phyloP scores from a whole-genome alignment of 257 asterid genomes.

The Anisodus tanguticus region DNA sequence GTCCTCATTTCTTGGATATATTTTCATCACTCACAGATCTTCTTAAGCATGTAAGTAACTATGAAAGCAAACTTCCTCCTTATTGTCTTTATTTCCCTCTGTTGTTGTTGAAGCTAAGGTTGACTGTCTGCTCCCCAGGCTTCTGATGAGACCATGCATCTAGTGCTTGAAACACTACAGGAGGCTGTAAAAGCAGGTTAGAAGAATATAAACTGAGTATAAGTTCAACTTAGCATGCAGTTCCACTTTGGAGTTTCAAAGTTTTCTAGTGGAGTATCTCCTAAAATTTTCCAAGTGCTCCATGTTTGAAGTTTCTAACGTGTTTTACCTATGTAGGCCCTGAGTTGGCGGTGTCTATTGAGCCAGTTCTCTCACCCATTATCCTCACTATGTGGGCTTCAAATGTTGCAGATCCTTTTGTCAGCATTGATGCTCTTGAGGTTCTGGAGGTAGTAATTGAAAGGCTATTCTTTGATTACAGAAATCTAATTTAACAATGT shows the following conservation, averaged over 20 bases:
- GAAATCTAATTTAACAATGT: not conserved
- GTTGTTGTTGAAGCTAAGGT: conserved; percentile 31
- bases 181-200: conserved; percentile 89
- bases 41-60: conserved; percentile 71
- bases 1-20: conserved; percentile 66
- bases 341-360: conserved; percentile 63
- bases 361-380: conserved; percentile 80
- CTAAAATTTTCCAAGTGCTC: not conserved
- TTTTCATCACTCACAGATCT: conserved; percentile 84
- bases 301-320: not conserved
- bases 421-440: conserved; percentile 93
- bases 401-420: conserved; percentile 90
- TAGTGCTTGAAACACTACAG: conserved; percentile 89
- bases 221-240: not conserved
- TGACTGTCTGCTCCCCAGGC: conserved; percentile 65
- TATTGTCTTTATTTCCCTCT: not conserved
- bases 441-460: conserved; percentile 76
- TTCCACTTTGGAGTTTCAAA: not conserved
- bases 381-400: conserved; percentile 96
- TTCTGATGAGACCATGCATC: conserved; percentile 97
- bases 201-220: conserved; percentile 29
- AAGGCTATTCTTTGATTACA: not conserved
- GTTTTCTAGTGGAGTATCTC: conserved; percentile 22
- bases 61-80: not conserved
- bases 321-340: conserved; percentile 58